phyloP scores from a whole-genome alignment of 2,329 filamentous ascomycete species.

The Exophiala mesophila region DNA sequence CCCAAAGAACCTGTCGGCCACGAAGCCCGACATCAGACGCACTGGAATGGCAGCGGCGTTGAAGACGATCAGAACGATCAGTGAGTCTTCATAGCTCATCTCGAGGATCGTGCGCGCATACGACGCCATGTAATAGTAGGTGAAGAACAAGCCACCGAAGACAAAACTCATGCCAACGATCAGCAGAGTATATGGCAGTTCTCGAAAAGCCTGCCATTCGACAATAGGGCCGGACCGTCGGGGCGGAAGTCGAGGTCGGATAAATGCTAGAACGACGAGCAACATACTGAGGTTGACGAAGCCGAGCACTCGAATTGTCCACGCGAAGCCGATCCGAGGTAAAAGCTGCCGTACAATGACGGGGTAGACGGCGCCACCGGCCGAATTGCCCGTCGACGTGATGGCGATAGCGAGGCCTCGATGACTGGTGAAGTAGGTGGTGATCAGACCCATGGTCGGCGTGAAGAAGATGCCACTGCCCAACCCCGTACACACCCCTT shows the following conservation, averaged over 20 bases:
- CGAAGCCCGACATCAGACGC: conserved; percentile 55
- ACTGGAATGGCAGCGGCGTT: conserved; percentile 56
- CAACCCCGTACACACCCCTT: conserved; percentile 55
- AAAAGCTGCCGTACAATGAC: conserved; percentile 53
- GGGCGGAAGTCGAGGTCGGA: conserved; percentile 47
- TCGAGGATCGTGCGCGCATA: conserved; percentile 34
- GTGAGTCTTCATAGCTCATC: conserved; percentile 45
- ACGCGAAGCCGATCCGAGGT: conserved; percentile 57
- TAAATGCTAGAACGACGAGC: conserved; percentile 35
- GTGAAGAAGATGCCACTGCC: conserved; percentile 53
- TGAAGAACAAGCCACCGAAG: conserved; percentile 22
- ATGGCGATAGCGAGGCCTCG: conserved; percentile 57
- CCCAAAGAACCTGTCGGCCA: conserved; percentile 51
- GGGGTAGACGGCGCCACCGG: conserved; percentile 61
- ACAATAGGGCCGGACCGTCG: conserved; percentile 48
- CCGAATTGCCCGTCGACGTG: conserved; percentile 55
- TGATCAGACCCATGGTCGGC: conserved; percentile 50
- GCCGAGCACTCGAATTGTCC: conserved; percentile 59
- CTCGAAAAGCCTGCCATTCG: conserved; percentile 49
- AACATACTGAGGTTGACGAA: conserved; percentile 53
- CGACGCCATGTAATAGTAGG: conserved; percentile 20
- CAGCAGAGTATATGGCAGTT: conserved; percentile 43
- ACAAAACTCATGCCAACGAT: conserved; percentile 19
- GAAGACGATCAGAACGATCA: conserved; percentile 52
- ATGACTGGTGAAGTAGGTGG: conserved; percentile 59